Evolutionary conservation across 164 flowering plant species (phyloP), one percentile per base, ranked within the genome.

Genomic region (Hamamelis virginiana): DNA sequence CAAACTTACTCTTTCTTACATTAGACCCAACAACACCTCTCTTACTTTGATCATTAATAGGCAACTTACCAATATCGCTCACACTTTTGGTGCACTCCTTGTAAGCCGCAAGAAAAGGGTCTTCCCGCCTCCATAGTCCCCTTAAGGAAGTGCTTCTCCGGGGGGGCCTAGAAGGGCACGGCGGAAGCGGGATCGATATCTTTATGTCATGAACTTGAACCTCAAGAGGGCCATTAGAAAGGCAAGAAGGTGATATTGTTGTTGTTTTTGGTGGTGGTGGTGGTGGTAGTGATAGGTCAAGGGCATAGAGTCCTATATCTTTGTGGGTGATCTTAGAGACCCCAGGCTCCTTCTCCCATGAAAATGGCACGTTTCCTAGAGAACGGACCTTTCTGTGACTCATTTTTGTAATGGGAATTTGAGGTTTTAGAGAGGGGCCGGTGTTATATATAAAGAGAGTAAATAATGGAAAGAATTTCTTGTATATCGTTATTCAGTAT

Each of bases 281-380:
- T 9, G 74, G 73, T 8, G 81, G 71, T 1, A 66, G 70, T 13
- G 80, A 68, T 33, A 71, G 67, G 72, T 61, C 72, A 21, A 69
- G 67, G 44, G 50, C 56, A n/a, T 27, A 13, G 0, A 43, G 47
- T 9, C 56, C 52, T 50, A 25, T 2, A 23, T 46, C 15, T 23
- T 64, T 58, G 27, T 57, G 67, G 13, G 19, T 61, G 45, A 59
- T 59, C 73, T 76, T 82, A 38, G 80, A 62, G 6, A 84, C 15
- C 13, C 87, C 83, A 0, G 84, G 87, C 38, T 68, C 56, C 51
- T 81, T 69, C 74, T 84, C 87, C 87, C 87, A 84, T 9, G 83
- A 72, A 59, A 84, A 84, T 70, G 85, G 84, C 5, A 83, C 78
- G 4, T 19, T 73, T 14, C 74, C 75, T 28, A 70, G 70, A 2